Conservation (phyloP, 805 yeast genomes). For the Candida ascalaphidarum region DNA sequence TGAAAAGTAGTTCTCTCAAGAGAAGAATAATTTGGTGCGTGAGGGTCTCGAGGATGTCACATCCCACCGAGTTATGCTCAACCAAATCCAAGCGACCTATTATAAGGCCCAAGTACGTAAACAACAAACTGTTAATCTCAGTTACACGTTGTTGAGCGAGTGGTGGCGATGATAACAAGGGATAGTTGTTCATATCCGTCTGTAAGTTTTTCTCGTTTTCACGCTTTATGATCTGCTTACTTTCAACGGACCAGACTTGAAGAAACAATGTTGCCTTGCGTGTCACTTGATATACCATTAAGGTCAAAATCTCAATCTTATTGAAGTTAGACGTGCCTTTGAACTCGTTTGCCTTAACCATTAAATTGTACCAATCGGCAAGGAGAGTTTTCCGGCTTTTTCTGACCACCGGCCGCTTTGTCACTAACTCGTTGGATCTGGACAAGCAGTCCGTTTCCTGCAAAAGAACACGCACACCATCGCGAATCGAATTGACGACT, state of each 20-base stretch:
- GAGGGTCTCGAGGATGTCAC: conserved; percentile 56
- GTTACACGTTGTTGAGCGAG: conserved; percentile 52
- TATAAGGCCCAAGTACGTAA: conserved; percentile 55
- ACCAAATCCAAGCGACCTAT: conserved; percentile 73
- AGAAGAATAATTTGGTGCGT: conserved; percentile 62
- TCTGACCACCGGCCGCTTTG: conserved; percentile 51
- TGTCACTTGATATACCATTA: conserved; percentile 59
- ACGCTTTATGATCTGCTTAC: conserved; percentile 34
- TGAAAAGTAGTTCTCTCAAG: conserved; percentile 53
- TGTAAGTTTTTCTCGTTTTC: conserved; percentile 25
- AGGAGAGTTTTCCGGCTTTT: conserved; percentile 59
- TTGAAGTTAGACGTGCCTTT: conserved; percentile 51
- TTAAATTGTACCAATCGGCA: conserved; percentile 75
- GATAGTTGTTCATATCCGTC: conserved; percentile 32
- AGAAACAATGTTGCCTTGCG: conserved; percentile 57
- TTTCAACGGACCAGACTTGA: conserved; percentile 65
- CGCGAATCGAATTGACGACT: conserved; percentile 57
- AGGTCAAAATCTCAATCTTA: conserved; percentile 53
- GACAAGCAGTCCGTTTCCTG: conserved; percentile 69
- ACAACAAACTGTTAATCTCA: conserved; percentile 53
- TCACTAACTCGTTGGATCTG: conserved; percentile 62
- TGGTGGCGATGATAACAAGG: conserved; percentile 47
- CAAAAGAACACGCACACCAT: conserved; percentile 59
- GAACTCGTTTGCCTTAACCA: conserved; percentile 69
- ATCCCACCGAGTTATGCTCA: conserved; percentile 64